Base-by-base conservation (phyloP, 768 basidiomycete genomes). In the Leccinum truebloodii region DNA sequence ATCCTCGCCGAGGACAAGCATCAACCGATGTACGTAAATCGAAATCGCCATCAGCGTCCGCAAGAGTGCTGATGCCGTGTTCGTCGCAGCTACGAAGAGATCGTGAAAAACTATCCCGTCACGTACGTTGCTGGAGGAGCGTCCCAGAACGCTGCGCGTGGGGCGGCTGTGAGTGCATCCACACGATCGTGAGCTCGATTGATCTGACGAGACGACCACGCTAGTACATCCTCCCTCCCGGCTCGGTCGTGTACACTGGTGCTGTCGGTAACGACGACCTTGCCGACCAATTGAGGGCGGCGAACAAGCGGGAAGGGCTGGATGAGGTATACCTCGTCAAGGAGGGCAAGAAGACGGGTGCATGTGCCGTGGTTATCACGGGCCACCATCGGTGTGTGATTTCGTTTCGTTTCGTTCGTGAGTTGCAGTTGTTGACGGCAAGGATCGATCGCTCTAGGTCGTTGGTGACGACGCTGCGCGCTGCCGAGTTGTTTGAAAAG, bases 91-190 rank as follows among this genome's bases (percentile, higher is more conserved):
- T 99, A 98, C 75, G 89, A 90, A 3, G 94, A 98, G 67, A 75
- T 98, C 63, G 85, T 90, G 51, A 83, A 82, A 60, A 82, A 93
- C 61, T 76, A 90, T 75, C 68, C 89, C 61, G 84, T 94, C 55
- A 88, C 87, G 54, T 99, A 95, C 70, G 95, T 98, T 56, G 96
- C 97, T 56, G 97, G 97, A 61, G 97, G 97, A 69, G 96, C 97
- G 30, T 86, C 93, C 30, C 97, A 99, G 75, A 99, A 99, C 71
- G 86, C 95, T 69, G 95, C 96, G 59, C 91, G 97, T 54, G 95
- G 88, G 65, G 97, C 96, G 67, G 95, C 97, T 50, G 96, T 97
- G 75, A 62, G 94, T 77, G 6, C 8, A 46, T 52, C 41, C 55
- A 26, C 46, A 48, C 13, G 51, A 28, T 26, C 53, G 57, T 54